phyloP scores from a whole-genome alignment of 2,329 filamentous ascomycete genomes.

The Diaporthe vexans region DNA sequence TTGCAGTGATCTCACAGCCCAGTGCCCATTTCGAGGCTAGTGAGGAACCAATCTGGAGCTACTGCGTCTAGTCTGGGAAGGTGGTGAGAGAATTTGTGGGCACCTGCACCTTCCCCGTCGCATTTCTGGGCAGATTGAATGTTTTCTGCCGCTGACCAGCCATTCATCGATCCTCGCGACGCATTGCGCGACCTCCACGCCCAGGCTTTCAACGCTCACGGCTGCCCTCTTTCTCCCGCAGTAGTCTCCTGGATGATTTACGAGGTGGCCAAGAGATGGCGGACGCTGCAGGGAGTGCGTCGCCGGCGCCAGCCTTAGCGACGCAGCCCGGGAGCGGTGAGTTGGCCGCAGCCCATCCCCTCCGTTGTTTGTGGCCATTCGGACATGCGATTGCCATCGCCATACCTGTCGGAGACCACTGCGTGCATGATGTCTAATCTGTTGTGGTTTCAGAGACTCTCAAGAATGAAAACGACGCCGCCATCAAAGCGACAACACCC shows the following conservation, averaged over 20 bases:
- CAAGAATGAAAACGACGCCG: slow-evolving; percentile 21
- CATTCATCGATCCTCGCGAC: slow-evolving; percentile 33
- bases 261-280: slow-evolving; percentile 39
- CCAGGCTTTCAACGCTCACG: slow-evolving; percentile 2
- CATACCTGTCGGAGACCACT: background rate
- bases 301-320: slow-evolving; percentile 42
- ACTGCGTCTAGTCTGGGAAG: slow-evolving; percentile 27
- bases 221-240: background rate
- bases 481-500: background rate
- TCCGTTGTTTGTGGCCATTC: background rate
- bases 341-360: slow-evolving; percentile 13
- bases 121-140: slow-evolving; percentile 36
- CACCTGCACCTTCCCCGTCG: slow-evolving; percentile 21
- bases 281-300: slow-evolving; percentile 42
- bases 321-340: slow-evolving; percentile 40
- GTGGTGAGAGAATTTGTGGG: slow-evolving; percentile 36
- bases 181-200: slow-evolving; percentile 23
- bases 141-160: slow-evolving; percentile 37
- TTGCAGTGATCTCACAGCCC: background rate
- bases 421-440: slow-evolving; percentile 2
- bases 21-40: background rate
- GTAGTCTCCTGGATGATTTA: slow-evolving; percentile 38
- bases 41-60: background rate
- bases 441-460: slow-evolving; percentile 23
- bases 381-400: slow-evolving; percentile 7